Evolutionary conservation across 176 grass and related monocot genomes (phyloP), one percentile per base, ranked within the genome.

Genomic region (Cenchrus fungigraminus): DNA sequence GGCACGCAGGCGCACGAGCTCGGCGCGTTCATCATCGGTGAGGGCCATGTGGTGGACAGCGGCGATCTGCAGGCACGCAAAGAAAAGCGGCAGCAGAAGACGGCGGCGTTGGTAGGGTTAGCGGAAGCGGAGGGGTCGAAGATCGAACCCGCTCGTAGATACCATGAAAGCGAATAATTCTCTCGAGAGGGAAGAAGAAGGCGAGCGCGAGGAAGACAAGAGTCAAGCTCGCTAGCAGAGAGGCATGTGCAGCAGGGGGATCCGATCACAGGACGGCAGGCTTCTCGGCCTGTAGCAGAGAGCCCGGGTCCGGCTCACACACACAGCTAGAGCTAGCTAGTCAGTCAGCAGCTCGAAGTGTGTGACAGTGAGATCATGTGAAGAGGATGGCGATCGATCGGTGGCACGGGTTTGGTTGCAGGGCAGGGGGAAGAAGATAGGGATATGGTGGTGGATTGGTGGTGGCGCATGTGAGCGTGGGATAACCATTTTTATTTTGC

Each of bases 321-420:
- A 0, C 43, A 44, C 43, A 44, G 44, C 6, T 45, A 45, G 6
- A 45, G 44, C 44, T 45, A 45, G 44, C 7, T 4, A 45, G 44
- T 34, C 6, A 71, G 43, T 71, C 3, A 55, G 53, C 53, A 56
- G 54, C 54, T 56, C 54, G 54, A 56, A 56, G 54, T 56, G 54
- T 56, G 54, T 56, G 54, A 56, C 54, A 17, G 45, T 80, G 72
- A 77, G 77, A 73, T 89, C 82, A 81, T 85, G 82, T 85, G 87
- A 80, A 76, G 65, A 0, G 51, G 65, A 54, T 80, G 22, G 79
- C 64, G 34, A 34, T 34, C 34, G 34, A 34, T 34, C 34, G 34
- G 34, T 49, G 51, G 28, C 73, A 76, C 73, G 67, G 79, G 79
- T 81, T 81, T 81, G 65, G 31, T n/a, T 8, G 74, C 50, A 25